Conservation (phyloP, 1,284 basidiomycete species). For the Anthracocystis panici-leucophaei region DNA sequence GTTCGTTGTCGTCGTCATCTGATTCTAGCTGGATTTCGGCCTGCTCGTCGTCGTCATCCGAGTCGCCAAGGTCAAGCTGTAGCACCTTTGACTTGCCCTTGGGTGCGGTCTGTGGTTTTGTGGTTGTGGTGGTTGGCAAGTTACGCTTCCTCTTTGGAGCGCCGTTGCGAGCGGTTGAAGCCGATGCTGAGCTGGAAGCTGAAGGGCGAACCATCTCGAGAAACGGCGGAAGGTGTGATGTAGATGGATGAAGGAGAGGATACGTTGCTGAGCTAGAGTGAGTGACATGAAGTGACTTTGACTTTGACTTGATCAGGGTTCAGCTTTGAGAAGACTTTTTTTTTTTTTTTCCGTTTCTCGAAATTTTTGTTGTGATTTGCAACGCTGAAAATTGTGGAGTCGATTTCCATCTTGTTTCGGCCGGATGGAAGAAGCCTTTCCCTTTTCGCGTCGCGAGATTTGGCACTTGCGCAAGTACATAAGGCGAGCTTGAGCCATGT, state of each 20-base stretch:
- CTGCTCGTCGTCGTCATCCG: constrained; percentile 36
- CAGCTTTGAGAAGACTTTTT: constrained; percentile 25
- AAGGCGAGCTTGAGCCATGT: constrained; percentile 18
- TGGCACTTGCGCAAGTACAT: constrained; percentile 2
- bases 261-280: not conserved
- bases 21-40: constrained; percentile 39
- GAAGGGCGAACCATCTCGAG: constrained; percentile 32
- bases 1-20: constrained; percentile 53
- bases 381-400: constrained; percentile 28
- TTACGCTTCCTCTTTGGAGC: constrained; percentile 47
- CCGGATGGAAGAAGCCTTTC: constrained; percentile 31
- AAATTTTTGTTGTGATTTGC: constrained; percentile 29
- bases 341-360: constrained; percentile 8
- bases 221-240: not conserved
- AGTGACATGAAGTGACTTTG: not conserved
- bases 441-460: constrained; percentile 39
- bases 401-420: constrained; percentile 14
- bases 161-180: constrained; percentile 36
- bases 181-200: constrained; percentile 31
- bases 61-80: constrained; percentile 28
- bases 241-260: not conserved
- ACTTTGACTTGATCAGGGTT: constrained; percentile 8
- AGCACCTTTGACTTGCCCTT: constrained; percentile 31
- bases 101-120: constrained; percentile 7
- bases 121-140: constrained; percentile 8